Evolutionary conservation across 768 basidiomycete genomes (phyloP).

Genomic region (Russula compacta): DNA sequence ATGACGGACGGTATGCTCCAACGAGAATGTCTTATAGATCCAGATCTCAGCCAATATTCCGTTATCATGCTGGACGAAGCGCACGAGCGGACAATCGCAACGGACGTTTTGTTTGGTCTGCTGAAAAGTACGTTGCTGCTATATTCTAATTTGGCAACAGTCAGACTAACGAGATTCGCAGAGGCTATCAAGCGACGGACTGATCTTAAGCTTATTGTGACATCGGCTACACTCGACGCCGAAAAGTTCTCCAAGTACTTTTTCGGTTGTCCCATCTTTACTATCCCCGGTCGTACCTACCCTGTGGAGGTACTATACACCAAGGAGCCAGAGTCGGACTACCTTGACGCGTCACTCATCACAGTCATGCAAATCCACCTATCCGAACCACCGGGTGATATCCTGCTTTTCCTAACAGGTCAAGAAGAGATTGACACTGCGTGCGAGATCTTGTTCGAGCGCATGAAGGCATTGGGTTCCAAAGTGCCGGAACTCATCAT

Average conservation of each 20-base stretch:
- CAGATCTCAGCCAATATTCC: conserved; percentile 84
- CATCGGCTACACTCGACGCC: conserved; percentile 97
- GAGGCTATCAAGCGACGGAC: conserved; percentile 92
- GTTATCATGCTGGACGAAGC: conserved; percentile 99
- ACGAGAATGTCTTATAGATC: conserved; percentile 93
- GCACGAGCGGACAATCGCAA: conserved; percentile 97
- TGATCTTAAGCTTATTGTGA: conserved; percentile 96
- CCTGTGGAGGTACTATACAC: conserved; percentile 98
- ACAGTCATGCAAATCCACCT: conserved; percentile 99
- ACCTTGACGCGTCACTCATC: conserved; percentile 95
- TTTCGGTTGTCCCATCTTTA: conserved; percentile 97
- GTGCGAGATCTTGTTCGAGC: conserved; percentile 94
- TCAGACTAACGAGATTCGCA: conserved; percentile 29
- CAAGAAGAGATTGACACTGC: conserved; percentile 98
- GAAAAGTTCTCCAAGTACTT: conserved; percentile 99
- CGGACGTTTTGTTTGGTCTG: conserved; percentile 94
- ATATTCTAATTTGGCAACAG: background rate
- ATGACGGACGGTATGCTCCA: conserved; percentile 99
- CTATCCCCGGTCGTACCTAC: conserved; percentile 98
- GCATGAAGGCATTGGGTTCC: conserved; percentile 98
- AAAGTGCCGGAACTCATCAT: conserved; percentile 97
- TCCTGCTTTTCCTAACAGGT: conserved; percentile 95
- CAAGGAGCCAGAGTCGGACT: conserved; percentile 96
- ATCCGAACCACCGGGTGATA: conserved; percentile 93
- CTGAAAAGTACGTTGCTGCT: conserved; percentile 61